A percentile compares a stretch with the other conserved stretches of the same genome.
phyloP scores from a whole-genome alignment of 164 flowering plant species.

The Chimonanthus praecox region DNA sequence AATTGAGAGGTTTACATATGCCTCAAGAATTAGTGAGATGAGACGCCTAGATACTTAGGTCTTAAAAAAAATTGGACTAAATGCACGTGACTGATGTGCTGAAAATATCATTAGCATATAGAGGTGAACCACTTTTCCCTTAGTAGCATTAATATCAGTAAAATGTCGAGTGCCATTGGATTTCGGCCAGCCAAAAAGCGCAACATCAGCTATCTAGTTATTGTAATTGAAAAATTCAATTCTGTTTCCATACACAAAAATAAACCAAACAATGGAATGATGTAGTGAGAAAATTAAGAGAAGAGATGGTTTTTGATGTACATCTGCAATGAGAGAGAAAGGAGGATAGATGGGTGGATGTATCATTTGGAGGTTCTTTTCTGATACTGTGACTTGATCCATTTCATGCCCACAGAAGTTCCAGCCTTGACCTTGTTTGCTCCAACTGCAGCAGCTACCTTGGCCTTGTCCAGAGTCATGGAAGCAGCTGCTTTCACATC shows the following conservation, averaged over 20 bases:
- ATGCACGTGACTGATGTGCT: no score
- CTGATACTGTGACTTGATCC: constrained; percentile 57
- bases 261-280: not conserved
- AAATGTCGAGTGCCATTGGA: not conserved
- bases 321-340: not conserved
- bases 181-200: not conserved
- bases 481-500: constrained; percentile 31
- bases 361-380: constrained; percentile 33
- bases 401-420: constrained; percentile 49
- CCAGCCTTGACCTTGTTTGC: constrained; percentile 59
- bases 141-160: no score
- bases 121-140: no score
- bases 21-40: no score
- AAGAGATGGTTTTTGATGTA: not conserved
- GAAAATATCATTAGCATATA: no score
- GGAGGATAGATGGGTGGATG: not conserved
- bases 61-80: no score
- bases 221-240: no score
- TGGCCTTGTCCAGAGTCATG: constrained; percentile 45
- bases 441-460: constrained; percentile 41
- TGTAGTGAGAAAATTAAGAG: not conserved
- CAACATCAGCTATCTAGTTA: no score
- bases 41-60: no score
- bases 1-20: no score
- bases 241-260: not conserved